Base-by-base conservation (phyloP, 2,329 filamentous ascomycete species). In the Domatiomyces globalis region DNA sequence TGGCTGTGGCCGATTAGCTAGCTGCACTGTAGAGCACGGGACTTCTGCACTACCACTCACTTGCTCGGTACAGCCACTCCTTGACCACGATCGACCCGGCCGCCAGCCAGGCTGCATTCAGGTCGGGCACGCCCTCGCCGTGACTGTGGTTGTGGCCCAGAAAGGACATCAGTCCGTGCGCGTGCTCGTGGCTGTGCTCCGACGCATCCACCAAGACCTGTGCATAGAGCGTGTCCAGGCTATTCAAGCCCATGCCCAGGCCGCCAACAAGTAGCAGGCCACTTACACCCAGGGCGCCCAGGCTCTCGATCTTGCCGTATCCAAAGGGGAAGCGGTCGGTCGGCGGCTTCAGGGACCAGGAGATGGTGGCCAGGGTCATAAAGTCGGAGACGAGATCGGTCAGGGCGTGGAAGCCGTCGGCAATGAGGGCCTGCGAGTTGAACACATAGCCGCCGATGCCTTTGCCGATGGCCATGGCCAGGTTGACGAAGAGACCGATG, bases 241-340 rank as follows among this genome's bases (percentile, higher is more conserved):
- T 85, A 67, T 85, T 84, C 69, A 84, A 80, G 56, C 88, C 88
- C 84, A 98, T 96, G 67, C 94, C 88, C 56, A 95, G 71, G 48
- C 92, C 92, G 56, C 92, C 92, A 46, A 83, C 80, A 1, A 98
- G 77, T 61, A 98, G 74, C 70, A 98, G 85, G 56, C 88, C 83
- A 60, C 89, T 95, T 33, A 98, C 92, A 15, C 90, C 92, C 53
- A 98, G 72, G 19, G 88, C 92, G 18, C 92, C 92, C 64, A 98
- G 71, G 62, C 88, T 95, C 73, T 98, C 92, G n/a, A 98, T 79
- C 72, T 98, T 98, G 65, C 92, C 92, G 65, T 94, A 98, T 1
- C 92, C 92, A 62, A 82, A 80, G 1, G 92, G 92, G 65, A 95
- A 98, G 43, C 78, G 78, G 50, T 84, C 77, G 9, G 85, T 87